Conservation (phyloP, 1,284 basidiomycete genomes). For the Tilletia horrida region DNA sequence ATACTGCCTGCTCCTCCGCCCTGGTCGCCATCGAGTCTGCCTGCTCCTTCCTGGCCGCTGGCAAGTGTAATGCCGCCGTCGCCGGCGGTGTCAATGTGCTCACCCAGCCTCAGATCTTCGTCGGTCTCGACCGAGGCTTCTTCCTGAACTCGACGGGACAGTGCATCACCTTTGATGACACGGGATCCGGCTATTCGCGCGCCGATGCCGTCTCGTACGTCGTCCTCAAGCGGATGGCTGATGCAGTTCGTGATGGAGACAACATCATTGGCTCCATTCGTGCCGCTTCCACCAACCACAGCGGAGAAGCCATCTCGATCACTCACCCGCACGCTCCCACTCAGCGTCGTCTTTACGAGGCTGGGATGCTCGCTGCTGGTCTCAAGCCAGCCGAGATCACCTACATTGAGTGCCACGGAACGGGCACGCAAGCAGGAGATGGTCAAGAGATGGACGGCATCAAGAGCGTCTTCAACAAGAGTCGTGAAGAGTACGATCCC, state of each 20-base stretch:
- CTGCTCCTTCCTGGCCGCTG: conserved; percentile 28
- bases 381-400: conserved; percentile 25
- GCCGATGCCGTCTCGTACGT: conserved; percentile 35
- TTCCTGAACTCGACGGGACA: conserved; percentile 38
- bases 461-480: conserved; percentile 31
- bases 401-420: conserved; percentile 38
- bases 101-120: conserved; percentile 38
- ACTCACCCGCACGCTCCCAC: conserved; percentile 37
- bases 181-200: conserved; percentile 33
- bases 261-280: conserved; percentile 32
- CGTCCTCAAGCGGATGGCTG: conserved; percentile 32
- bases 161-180: conserved; percentile 37
- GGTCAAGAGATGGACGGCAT: conserved; percentile 37
- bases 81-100: conserved; percentile 39
- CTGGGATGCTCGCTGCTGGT: conserved; percentile 30
- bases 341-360: conserved; percentile 29
- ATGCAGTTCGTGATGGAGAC: conserved; percentile 34
- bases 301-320: conserved; percentile 36
- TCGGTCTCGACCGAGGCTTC: conserved; percentile 38
- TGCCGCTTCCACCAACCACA: conserved; percentile 36
- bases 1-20: conserved; percentile 37
- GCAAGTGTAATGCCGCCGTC: conserved; percentile 26
- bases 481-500: conserved; percentile 12
- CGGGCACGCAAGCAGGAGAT: conserved; percentile 40
- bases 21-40: conserved; percentile 37